Evolutionary conservation across 1,139 yeast genomes (phyloP).

Genomic region (Scheffersomyces segobiensis): DNA sequence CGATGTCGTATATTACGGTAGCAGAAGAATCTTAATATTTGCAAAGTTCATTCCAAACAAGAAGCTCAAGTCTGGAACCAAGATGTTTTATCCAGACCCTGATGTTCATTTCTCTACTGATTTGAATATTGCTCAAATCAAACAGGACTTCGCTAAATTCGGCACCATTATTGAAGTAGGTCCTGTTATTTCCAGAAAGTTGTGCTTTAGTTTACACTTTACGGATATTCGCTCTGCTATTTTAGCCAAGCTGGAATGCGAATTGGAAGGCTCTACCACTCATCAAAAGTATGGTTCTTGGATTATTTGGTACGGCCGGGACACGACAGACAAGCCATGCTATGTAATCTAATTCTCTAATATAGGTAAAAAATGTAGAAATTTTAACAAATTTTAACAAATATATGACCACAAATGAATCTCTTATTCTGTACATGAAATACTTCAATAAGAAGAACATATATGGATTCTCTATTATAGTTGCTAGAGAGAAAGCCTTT

Average conservation of each 20-base stretch:
- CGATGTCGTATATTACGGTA: conserved; percentile 30
- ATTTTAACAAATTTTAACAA: background rate
- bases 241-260: conserved; percentile 53
- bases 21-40: conserved; percentile 37
- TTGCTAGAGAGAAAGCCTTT: too few species aligned
- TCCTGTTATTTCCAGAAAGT: conserved; percentile 66
- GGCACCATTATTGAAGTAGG: conserved; percentile 66
- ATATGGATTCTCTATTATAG: too few species aligned
- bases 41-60: conserved; percentile 28
- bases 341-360: conserved; percentile 6
- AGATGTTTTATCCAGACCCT: conserved; percentile 36
- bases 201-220: conserved; percentile 64
- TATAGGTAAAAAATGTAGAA: background rate
- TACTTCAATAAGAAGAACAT: too few species aligned
- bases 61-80: conserved; percentile 15
- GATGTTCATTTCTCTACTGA: conserved; percentile 28
- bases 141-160: conserved; percentile 51
- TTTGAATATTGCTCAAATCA: conserved; percentile 33
- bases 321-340: conserved; percentile 60
- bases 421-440: too few species aligned
- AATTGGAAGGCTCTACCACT: conserved; percentile 35
- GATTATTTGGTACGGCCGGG: conserved; percentile 68
- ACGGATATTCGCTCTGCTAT: conserved; percentile 65
- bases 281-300: conserved; percentile 55
- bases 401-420: background rate